Base-by-base conservation (phyloP, 164 flowering plant species). In the Warburgia ugandensis region DNA sequence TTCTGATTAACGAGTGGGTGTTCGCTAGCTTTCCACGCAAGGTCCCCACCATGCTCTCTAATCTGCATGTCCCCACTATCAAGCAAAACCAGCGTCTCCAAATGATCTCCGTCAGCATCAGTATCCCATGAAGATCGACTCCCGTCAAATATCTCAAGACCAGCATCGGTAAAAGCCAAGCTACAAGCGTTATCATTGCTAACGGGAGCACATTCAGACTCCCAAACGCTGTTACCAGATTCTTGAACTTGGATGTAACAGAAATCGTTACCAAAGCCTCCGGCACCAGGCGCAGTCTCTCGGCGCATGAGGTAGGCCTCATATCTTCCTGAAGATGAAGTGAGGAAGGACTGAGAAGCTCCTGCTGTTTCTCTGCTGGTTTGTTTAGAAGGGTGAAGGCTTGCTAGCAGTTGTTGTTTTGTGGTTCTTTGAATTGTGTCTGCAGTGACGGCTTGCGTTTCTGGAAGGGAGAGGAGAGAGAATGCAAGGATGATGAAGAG, bases 101-200 rank as follows among this genome's bases (percentile, higher is more conserved):
- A 45, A 14, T 49, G 26, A 1, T 63, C 68, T 4, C 65, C 69
- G 25, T 66, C 71, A 1, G 62, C 71, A 22, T 68, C 50, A 0
- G 57, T 63, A 37, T 71, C 69, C 79, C 79, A 74, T 3, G 67
- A 30, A 4, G 71, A 68, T 3, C 27, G 50, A 58, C 69, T 62
- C 27, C 75, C 79, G 12, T 74, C 79, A 32, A 53, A 70, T 26
- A 71, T 66, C 63, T 71, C 76, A 5, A 74, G 62, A 9, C 79
- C 78, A 8, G 65, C 58, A 25, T 74, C 76, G 0, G 73, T 58
- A 39, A 71, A 71, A 22, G 62, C 56, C 21, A 74, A 38, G 21
- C 30, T 61, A 54, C 78, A 74, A 3, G 69, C 38, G 43, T 74
- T 72, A 27, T 35, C 58, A 42, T 49, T 68, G 56, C 73, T 74